Evolutionary conservation across 441 rosid species (phyloP), one percentile per base, ranked within the genome.

Genomic region (Aquilaria agallochum): DNA sequence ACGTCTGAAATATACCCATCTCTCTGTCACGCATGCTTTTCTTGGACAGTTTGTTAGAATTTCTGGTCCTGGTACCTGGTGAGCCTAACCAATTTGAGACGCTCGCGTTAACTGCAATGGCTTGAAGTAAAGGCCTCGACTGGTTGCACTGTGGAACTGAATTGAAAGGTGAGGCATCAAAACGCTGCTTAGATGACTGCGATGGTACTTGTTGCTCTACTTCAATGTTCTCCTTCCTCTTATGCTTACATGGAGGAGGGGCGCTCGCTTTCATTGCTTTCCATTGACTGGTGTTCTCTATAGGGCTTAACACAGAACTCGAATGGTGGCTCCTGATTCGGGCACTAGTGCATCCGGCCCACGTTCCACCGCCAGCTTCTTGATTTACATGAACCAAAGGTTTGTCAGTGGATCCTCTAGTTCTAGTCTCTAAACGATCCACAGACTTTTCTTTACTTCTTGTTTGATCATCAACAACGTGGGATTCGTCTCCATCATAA

Each of bases 271-370:
- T 86, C 61, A 82, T 53, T 27, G 70, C 82, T 74, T 82, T 86
- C 92, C 89, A 86, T 67, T 86, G 86, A 9, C 62, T 44, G 48
- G 76, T 76, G 65, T 81, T 86, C 73, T 76, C 84, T 5, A 86
- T 80, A 0, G 92, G 92, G 61, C 72, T 81, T 71, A 86, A 49
- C 1, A 86, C 89, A 47, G 82, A 72, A 58, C 74, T 66, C 31
- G 72, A 61, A 50, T 66, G 71, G 20, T 78, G 75, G 58, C 70
- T 66, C 65, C 64, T 77, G 9, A 50, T 63, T 46, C 67, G 64
- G 33, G 70, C 78, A 59, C 68, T 78, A 58, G 62, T 69, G 15
- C 53, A 48, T 30, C 47, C 65, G 5, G 46, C 11, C 46, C 66
- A 48, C 20, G 45, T 62, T 13, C n/a, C 12, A 45, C 53, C 57